Evolutionary conservation across 2,329 filamentous ascomycete genomes (phyloP).

Genomic region (Hypoxylon sp.): DNA sequence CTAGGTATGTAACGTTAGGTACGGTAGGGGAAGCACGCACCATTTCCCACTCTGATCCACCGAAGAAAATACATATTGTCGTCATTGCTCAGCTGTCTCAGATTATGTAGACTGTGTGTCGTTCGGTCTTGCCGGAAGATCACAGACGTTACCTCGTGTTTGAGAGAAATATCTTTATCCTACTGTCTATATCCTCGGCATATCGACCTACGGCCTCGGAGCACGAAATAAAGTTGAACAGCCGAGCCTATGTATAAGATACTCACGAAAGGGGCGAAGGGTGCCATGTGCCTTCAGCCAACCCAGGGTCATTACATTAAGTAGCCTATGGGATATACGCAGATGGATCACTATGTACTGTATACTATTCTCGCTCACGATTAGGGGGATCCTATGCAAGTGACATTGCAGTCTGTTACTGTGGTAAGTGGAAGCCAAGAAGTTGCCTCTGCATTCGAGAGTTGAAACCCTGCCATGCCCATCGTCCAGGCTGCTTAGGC

Average conservation of each 20-base stretch:
- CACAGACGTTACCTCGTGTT: conserved; percentile 6
- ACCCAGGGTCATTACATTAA: neutral
- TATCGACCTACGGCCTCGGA: conserved; percentile 15
- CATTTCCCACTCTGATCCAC: conserved; percentile 24
- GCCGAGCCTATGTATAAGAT: neutral
- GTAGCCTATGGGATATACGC: neutral
- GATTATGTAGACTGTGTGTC: neutral
- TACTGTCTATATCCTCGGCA: conserved; percentile 4
- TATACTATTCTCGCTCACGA: conserved; percentile 7
- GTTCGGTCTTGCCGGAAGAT: conserved; percentile 3
- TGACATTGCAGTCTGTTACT: conserved; percentile 27
- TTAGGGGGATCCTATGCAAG: conserved; percentile 26
- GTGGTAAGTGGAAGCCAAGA: conserved; percentile 29
- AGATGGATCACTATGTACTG: neutral
- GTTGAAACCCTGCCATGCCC: conserved; percentile 21
- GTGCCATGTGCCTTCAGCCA: conserved; percentile 13
- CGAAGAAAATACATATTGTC: conserved; percentile 22
- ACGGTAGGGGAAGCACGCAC: conserved; percentile 11
- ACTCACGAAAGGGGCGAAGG: conserved; percentile 2
- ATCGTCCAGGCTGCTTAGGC: neutral
- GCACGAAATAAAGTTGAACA: conserved; percentile 8
- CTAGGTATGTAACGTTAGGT: too few relatives aligned
- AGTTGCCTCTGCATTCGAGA: conserved; percentile 13
- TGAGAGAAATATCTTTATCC: conserved; percentile 6
- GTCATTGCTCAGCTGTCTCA: conserved; percentile 19